Conservation (phyloP, 805 yeast species). For the Teunomyces lycoperdinae region DNA sequence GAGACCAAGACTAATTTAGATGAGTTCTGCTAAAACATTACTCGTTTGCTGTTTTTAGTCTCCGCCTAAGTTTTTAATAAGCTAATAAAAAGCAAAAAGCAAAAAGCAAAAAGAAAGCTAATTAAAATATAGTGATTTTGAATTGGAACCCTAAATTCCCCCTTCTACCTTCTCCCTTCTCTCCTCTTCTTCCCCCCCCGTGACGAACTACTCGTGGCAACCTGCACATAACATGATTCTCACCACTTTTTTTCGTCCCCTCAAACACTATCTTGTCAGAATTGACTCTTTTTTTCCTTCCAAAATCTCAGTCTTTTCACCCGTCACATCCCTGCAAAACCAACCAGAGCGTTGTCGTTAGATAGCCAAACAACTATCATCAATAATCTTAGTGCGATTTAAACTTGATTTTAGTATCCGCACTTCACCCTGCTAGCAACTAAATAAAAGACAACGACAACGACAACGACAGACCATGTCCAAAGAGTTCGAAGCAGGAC, state of each 20-base stretch:
- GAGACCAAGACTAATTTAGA: too few species aligned
- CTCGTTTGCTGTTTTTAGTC: too few species aligned
- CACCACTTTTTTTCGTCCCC: neutral
- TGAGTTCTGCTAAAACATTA: too few species aligned
- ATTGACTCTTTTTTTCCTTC: neutral
- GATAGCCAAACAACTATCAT: neutral
- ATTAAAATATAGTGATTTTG: too few species aligned
- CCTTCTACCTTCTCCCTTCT: neutral
- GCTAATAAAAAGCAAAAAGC: too few species aligned
- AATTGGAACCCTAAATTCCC: neutral
- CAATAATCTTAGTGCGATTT: too few species aligned
- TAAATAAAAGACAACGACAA: neutral
- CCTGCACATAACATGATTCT: neutral
- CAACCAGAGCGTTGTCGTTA: neutral
- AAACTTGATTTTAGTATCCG: too few species aligned
- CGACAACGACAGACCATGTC: constrained; percentile 4
- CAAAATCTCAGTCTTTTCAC: neutral
- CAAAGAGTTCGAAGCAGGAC: constrained; percentile 18
- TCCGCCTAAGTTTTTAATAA: too few species aligned
- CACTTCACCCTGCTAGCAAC: too few species aligned
- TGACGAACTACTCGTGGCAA: neutral
- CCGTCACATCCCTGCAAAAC: neutral
- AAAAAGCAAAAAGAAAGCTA: too few species aligned
- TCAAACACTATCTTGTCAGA: neutral
- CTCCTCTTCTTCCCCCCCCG: neutral